Percentiles rank a stretch among this genome's conserved stretches.
These are phyloP conservation scores for Fusarium sarcochroum DNA, from an alignment of 2,329 filamentous ascomycete species.

Conservation along the genomic window DNA sequence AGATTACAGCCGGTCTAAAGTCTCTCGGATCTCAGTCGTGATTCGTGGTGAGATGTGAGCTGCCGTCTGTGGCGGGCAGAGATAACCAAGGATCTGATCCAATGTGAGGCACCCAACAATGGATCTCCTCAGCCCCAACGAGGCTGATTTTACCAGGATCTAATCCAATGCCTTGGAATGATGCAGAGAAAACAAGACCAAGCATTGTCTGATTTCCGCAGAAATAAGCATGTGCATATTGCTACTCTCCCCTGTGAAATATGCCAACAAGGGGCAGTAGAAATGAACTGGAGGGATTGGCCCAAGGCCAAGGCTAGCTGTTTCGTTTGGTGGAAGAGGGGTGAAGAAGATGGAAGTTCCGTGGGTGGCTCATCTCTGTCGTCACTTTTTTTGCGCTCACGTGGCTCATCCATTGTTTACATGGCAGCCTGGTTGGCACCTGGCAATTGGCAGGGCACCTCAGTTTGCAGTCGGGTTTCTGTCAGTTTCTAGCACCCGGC, in stretches of 20 bases:
- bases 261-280: slow-evolving; percentile 21
- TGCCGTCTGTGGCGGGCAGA: slow-evolving; percentile 30
- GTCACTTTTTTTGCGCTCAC: slow-evolving; percentile 38
- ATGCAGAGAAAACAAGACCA: slow-evolving; percentile 10
- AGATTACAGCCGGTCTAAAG: slow-evolving; percentile 8
- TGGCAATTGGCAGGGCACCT: neutral
- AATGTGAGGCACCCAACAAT: slow-evolving; percentile 6
- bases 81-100: slow-evolving; percentile 23
- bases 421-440: slow-evolving; percentile 21
- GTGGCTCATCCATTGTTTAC: slow-evolving; percentile 35
- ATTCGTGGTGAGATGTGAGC: slow-evolving; percentile 25
- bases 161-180: slow-evolving; percentile 1
- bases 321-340: slow-evolving; percentile 45
- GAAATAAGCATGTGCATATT: slow-evolving; percentile 18
- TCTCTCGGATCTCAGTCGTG: slow-evolving; percentile 20
- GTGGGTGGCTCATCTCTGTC: slow-evolving; percentile 23
- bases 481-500: slow-evolving; percentile 18
- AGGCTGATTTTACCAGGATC: slow-evolving; percentile 27
- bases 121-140: slow-evolving; percentile 31
- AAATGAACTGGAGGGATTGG: slow-evolving; percentile 29
- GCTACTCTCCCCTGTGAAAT: slow-evolving; percentile 10
- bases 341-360: slow-evolving; percentile 41
- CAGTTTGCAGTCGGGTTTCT: slow-evolving; percentile 8
- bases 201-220: slow-evolving; percentile 4
- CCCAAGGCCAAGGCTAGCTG: slow-evolving; percentile 13